These are phyloP conservation scores for Pyrenula massariospora DNA, from an alignment of 495 filamentous ascomycete genomes.

Conservation along the genomic window DNA sequence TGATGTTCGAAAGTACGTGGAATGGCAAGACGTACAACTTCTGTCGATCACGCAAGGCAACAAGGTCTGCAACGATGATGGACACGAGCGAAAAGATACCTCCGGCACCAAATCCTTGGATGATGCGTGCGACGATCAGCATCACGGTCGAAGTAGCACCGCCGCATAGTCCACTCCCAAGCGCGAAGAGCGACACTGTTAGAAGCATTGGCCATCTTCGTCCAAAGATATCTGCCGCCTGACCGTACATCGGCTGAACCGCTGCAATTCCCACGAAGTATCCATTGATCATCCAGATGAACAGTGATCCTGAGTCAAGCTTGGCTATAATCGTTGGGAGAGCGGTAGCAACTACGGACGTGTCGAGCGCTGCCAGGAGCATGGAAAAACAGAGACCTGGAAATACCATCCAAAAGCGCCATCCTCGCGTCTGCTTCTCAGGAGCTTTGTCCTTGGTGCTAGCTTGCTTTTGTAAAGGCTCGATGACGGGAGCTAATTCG, in stretches of 20 bases:
- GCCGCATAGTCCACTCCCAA: slow-evolving; percentile 50
- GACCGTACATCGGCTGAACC: slow-evolving; percentile 52
- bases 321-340: slow-evolving; percentile 24
- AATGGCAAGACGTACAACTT: neutral
- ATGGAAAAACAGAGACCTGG: slow-evolving; percentile 35
- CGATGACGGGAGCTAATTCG: too few species aligned
- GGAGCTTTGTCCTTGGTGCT: too few species aligned
- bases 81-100: slow-evolving; percentile 43
- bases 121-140: slow-evolving; percentile 52
- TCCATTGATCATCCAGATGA: slow-evolving; percentile 51
- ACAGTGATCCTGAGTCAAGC: slow-evolving; percentile 34
- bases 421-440: too few species aligned
- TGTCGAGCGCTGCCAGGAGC: slow-evolving; percentile 45
- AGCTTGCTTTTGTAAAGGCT: too few species aligned
- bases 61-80: slow-evolving; percentile 30
- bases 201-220: slow-evolving; percentile 56
- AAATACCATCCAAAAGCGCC: too few species aligned
- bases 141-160: slow-evolving; percentile 44
- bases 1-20: neutral
- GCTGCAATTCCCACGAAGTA: slow-evolving; percentile 49
- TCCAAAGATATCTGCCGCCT: slow-evolving; percentile 62
- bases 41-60: slow-evolving; percentile 21
- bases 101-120: slow-evolving; percentile 57
- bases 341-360: slow-evolving; percentile 37
- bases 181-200: slow-evolving; percentile 52